Evolutionary conservation across 805 yeast species (phyloP).

Genomic region (Lipomyces mesembrius): DNA sequence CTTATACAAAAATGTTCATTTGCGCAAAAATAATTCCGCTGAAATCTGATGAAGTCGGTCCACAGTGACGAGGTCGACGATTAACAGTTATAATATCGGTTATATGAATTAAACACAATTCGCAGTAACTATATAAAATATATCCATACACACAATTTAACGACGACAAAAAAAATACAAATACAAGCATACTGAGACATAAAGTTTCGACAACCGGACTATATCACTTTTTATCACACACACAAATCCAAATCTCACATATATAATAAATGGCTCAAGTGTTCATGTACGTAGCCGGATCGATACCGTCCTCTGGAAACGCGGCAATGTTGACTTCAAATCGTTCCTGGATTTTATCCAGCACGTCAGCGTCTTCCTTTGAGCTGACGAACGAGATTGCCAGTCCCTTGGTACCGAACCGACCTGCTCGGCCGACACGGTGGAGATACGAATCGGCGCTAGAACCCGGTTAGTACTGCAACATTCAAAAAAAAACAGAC

Average conservation of each 20-base stretch:
- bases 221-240: not conserved
- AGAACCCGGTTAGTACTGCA: not conserved
- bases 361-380: slow-evolving; percentile 85
- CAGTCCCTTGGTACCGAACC: slow-evolving; percentile 99
- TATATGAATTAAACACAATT: not conserved
- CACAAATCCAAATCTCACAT: not conserved
- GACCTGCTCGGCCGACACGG: slow-evolving; percentile 99
- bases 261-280: slow-evolving; percentile 50
- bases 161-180: not conserved
- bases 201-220: not conserved
- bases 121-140: not conserved
- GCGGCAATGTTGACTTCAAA: slow-evolving; percentile 94
- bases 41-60: not conserved
- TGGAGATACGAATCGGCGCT: slow-evolving; percentile 94
- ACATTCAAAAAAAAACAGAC: not conserved
- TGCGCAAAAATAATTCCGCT: not conserved
- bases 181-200: not conserved
- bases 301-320: slow-evolving; percentile 98
- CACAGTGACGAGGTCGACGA: not conserved
- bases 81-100: not conserved
- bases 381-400: slow-evolving; percentile 88
- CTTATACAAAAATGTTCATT: slow-evolving; percentile 1
- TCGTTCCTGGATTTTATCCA: slow-evolving; percentile 92
- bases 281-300: slow-evolving; percentile 97
- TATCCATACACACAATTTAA: not conserved